Evolutionary conservation across 1,284 basidiomycete genomes (phyloP).

Genomic region (Schizophyllum commune): DNA sequence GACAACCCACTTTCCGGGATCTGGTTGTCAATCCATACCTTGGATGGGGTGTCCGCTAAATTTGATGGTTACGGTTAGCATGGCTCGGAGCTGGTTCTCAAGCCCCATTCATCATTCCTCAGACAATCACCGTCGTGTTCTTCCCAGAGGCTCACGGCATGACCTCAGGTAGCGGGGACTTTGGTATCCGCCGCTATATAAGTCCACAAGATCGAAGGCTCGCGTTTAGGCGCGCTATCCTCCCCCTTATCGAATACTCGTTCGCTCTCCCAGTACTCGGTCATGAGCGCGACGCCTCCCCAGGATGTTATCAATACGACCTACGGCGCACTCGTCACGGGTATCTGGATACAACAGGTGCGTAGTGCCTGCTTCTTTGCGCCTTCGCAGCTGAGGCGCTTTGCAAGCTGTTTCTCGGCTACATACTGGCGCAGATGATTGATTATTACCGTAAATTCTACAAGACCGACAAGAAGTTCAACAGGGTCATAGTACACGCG

Average conservation of each 20-base stretch:
- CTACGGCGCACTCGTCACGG: conserved; percentile 6
- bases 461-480: neutral
- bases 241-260: neutral
- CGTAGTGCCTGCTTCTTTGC: neutral
- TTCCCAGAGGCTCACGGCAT: neutral
- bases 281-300: neutral
- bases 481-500: conserved; percentile 2
- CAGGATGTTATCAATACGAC: conserved; percentile 5
- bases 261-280: neutral
- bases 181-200: neutral
- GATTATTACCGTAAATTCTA: conserved; percentile 2
- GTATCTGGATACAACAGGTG: conserved; percentile 4
- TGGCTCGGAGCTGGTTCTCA: neutral
- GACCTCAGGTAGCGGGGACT: neutral
- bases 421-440: conserved; percentile 2
- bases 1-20: too few species aligned
- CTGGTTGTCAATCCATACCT: too few species aligned
- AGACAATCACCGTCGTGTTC: neutral
- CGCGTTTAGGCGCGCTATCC: neutral
- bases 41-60: too few species aligned
- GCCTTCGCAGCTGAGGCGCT: neutral
- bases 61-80: neutral
- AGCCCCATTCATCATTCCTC: neutral
- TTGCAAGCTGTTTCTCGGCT: conserved; percentile 1
- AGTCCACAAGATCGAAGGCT: neutral